Percentiles rank a stretch among this genome's conserved stretches.
Evolutionary conservation across 2,329 filamentous ascomycete genomes (phyloP).

Genomic region (Calonectria naviculata): DNA sequence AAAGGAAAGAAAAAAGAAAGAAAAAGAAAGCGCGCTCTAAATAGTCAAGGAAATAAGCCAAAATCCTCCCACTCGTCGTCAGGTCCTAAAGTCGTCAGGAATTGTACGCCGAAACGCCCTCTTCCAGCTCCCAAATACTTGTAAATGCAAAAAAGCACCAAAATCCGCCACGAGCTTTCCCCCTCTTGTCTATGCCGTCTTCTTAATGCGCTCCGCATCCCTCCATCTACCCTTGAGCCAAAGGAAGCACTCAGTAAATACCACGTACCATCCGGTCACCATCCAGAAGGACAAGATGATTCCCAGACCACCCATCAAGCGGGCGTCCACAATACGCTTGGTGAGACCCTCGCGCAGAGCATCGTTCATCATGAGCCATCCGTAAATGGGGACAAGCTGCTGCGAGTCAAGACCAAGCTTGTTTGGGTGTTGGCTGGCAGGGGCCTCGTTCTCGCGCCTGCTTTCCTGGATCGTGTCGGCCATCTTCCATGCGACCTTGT

Average conservation of each 20-base stretch:
- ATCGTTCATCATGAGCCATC: conserved; percentile 57
- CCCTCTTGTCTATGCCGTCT: conserved; percentile 20
- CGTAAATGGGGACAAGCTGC: conserved; percentile 52
- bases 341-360: conserved; percentile 49
- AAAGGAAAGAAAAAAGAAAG: conserved; percentile 2
- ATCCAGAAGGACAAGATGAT: conserved; percentile 62
- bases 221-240: conserved; percentile 50
- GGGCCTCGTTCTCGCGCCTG: conserved; percentile 43
- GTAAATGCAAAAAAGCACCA: conserved; percentile 14
- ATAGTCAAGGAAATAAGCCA: conserved; percentile 24
- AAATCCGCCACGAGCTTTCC: background rate
- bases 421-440: conserved; percentile 21
- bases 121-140: conserved; percentile 10
- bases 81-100: conserved; percentile 18
- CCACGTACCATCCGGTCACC: conserved; percentile 59
- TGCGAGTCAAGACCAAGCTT: conserved; percentile 34
- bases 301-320: conserved; percentile 56
- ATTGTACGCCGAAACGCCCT: conserved; percentile 15
- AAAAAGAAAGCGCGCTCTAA: conserved; percentile 15
- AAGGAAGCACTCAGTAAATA: conserved; percentile 58
- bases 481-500: conserved; percentile 74
- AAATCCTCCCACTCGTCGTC: background rate
- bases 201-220: conserved; percentile 39
- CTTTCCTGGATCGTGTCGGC: conserved; percentile 62
- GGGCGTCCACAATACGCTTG: conserved; percentile 54